These are phyloP conservation scores for Cercospora sp. DNA, from an alignment of 2,329 filamentous ascomycete genomes.

Conservation along the genomic window DNA sequence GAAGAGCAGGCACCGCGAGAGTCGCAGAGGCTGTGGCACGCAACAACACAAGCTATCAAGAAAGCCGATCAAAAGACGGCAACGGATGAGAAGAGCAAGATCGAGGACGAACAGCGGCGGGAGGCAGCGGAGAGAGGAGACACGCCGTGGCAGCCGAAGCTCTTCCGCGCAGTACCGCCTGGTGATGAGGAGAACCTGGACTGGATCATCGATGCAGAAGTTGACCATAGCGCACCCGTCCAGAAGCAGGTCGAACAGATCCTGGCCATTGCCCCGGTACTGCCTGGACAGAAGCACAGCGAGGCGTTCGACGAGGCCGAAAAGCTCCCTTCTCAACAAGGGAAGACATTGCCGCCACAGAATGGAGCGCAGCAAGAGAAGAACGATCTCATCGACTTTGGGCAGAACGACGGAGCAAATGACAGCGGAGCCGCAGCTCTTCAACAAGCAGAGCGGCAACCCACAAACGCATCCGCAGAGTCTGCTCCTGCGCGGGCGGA, in stretches of 20 bases:
- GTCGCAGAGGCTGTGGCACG: slow-evolving; percentile 83
- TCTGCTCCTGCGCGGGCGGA: slow-evolving; percentile 10
- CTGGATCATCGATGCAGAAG: slow-evolving; percentile 86
- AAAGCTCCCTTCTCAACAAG: slow-evolving; percentile 25
- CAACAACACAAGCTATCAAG: slow-evolving; percentile 77
- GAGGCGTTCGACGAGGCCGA: slow-evolving; percentile 20
- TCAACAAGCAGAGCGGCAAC: slow-evolving; percentile 12
- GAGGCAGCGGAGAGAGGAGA: slow-evolving; percentile 79
- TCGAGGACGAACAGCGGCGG: slow-evolving; percentile 88
- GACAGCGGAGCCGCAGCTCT: slow-evolving; percentile 13
- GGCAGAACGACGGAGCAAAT: slow-evolving; percentile 43
- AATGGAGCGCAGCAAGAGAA: slow-evolving; percentile 21
- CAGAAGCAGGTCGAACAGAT: slow-evolving; percentile 77
- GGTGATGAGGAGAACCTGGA: slow-evolving; percentile 76
- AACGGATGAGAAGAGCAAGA: slow-evolving; percentile 93
- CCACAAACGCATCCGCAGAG: slow-evolving; percentile 15
- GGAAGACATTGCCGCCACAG: not conserved
- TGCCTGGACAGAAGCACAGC: slow-evolving; percentile 64
- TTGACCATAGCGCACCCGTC: slow-evolving; percentile 65
- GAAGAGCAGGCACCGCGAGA: slow-evolving; percentile 87
- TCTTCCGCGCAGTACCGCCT: slow-evolving; percentile 73
- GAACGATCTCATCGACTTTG: slow-evolving; percentile 60
- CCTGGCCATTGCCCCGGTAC: slow-evolving; percentile 78
- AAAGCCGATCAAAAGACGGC: slow-evolving; percentile 83
- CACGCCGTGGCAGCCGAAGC: slow-evolving; percentile 81